Percentiles rank a stretch among this genome's conserved stretches.
These are phyloP conservation scores for Colletotrichum lindemuthianum DNA, from an alignment of 2,329 filamentous ascomycete genomes.

Conservation along the genomic window DNA sequence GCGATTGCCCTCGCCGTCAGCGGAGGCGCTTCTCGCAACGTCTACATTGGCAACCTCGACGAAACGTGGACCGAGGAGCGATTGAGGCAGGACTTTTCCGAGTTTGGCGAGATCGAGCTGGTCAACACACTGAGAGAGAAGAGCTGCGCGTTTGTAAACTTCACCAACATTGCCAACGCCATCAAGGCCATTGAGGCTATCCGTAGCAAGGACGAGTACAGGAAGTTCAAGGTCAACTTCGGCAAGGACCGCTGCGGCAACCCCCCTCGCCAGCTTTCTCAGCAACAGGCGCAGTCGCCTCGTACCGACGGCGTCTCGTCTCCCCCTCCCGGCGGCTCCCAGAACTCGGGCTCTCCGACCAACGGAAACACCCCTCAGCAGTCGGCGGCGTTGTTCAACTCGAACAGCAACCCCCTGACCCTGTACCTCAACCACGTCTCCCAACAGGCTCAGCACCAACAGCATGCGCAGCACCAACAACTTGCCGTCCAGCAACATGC, in stretches of 20 bases:
- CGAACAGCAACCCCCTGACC: slow-evolving; percentile 87
- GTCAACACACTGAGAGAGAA: slow-evolving; percentile 98
- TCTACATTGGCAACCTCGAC: slow-evolving; percentile 97
- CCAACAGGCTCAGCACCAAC: slow-evolving; percentile 77
- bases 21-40: slow-evolving; percentile 96
- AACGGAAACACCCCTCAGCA: slow-evolving; percentile 63
- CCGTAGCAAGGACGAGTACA: slow-evolving; percentile 94
- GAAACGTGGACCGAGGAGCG: slow-evolving; percentile 98
- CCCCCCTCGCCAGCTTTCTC: slow-evolving; percentile 86
- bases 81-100: slow-evolving; percentile 93
- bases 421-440: slow-evolving; percentile 91
- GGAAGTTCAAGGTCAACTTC: slow-evolving; percentile 99
- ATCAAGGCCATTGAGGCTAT: slow-evolving; percentile 99
- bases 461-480: slow-evolving; percentile 77
- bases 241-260: slow-evolving; percentile 99
- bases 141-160: slow-evolving; percentile 99
- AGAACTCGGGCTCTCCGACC: slow-evolving; percentile 61
- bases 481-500: slow-evolving; percentile 81
- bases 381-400: slow-evolving; percentile 74
- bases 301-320: slow-evolving; percentile 69
- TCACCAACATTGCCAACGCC: slow-evolving; percentile 99
- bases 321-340: slow-evolving; percentile 68
- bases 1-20: slow-evolving; percentile 96
- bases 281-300: slow-evolving; percentile 72
- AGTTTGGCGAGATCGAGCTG: slow-evolving; percentile 97